Base-by-base conservation (phyloP, 495 filamentous ascomycete species). In the Tuber melanosporum region DNA sequence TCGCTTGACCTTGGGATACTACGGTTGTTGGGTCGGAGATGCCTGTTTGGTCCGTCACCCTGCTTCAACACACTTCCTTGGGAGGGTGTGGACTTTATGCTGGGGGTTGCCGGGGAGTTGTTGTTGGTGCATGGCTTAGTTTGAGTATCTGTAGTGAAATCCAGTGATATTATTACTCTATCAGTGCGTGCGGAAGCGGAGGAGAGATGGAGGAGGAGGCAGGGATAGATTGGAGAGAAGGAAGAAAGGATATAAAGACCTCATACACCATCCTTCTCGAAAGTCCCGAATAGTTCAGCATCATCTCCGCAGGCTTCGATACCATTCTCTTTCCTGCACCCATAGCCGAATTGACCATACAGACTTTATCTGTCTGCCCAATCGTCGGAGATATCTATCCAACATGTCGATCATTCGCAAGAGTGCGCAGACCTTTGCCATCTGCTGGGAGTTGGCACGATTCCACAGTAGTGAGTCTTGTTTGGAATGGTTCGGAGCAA, bases 381-480 rank as follows among this genome's bases (percentile, higher is more conserved):
- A 66, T 36, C 15, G 26, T 19, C 32, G 2, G 26, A 66, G 26
- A 66, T 36, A 32, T 66, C 14, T 66, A 66, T 36, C 17, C 57
- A 36, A 66, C 26, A 66, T 66, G 57, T 36, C 57, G 4, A 66
- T 66, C 26, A 36, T 66, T 36, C 57, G 57, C 57, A 66, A 66
- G 26, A 66, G 57, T 15, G 26, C 26, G 57, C 57, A 66, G 57
- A 66, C 57, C 26, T 36, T 66, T 14, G 57, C 57, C 57, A 19
- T 74, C 45, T 76, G 72, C n/a, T 76, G 74, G 72, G 74, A 76
- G 71, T 8, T 76, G 26, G 74, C 74, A 76, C 74, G 74, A n/a
- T 76, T 74, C 20, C 74, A 76, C 41, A 76, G 41, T 12, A 76
- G 44, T 42, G 74, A 76, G 74, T 76, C 74, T 39, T 74, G 69